Evolutionary conservation across 1,284 basidiomycete genomes (phyloP), one percentile per base, ranked within the genome.

Genomic region (Puccinia polysora): DNA sequence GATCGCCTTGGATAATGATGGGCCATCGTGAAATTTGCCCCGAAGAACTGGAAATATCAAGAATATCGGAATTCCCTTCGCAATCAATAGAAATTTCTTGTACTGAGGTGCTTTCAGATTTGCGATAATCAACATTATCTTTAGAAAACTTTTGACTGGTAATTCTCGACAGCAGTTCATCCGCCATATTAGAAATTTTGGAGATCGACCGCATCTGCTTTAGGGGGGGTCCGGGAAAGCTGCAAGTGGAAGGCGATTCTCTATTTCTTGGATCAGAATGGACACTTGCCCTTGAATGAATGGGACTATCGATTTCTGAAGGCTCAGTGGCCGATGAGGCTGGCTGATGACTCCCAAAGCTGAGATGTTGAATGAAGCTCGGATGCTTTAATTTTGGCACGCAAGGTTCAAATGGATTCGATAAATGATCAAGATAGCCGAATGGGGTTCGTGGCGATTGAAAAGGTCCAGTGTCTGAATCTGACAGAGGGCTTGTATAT

Each of bases 391-490:
- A 62, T 43, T 5, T 45, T 3, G 59, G 59, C 3, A 47, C 43
- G 30, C n/a, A 47, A 30, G 25, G 59, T 28, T 62, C 59, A 25
- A 47, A 7, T n/a, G 28, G 59, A 62, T 62, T 62, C 25, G 38
- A 20, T 25, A 43, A 25, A 47, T 14, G 43, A 18, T 45, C 43
- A 12, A 47, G 15, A 47, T 62, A 32, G 3, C 59, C 59, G 47
- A 62, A 62, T n/a, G 59, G 59, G n/a, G 59, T 62, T 62, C 43
- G 43, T 7, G 59, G 59, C 47, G 59, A 47, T 30, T 20, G 40
- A 28, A 28, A 32, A 47, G 43, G 59, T 32, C 43, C 56, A 59
- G 38, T 25, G 40, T 62, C 59, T 12, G 43, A 43, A 25, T 62
- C 59, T 18, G 59, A 62, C 20, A 40, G 28, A 28, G 59, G 59